A percentile compares a stretch with the other conserved stretches of the same genome.
Evolutionary conservation across 73 alveolate genomes (phyloP).

Genomic region (Tetrahymena borealis): DNA sequence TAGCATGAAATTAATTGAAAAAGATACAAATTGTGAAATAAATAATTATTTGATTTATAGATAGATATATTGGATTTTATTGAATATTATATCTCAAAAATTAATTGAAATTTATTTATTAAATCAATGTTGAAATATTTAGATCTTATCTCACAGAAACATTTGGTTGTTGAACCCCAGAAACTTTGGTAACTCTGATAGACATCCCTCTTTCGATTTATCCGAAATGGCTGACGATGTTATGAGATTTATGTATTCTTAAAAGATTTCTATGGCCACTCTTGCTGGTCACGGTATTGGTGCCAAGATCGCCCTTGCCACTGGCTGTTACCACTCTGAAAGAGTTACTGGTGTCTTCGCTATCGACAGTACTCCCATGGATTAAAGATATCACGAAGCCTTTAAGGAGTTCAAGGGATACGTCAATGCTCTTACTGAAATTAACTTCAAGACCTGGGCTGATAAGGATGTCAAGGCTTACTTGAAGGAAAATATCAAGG

Average conservation of each 20-base stretch:
- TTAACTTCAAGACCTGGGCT: constrained; percentile 3
- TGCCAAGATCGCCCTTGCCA: constrained; percentile 77
- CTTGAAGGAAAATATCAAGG: constrained; percentile 30
- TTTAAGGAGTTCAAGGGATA: constrained; percentile 53
- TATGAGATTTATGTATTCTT: constrained; percentile 65
- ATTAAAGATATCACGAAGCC: constrained; percentile 66
- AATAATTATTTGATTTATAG: not conserved
- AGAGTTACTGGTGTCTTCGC: constrained; percentile 77
- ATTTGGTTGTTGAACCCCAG: constrained; percentile 66
- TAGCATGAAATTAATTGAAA: not conserved
- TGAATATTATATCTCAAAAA: too few relatives aligned
- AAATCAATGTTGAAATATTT: not conserved
- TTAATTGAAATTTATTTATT: not conserved
- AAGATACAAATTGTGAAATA: not conserved
- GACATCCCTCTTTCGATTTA: constrained; percentile 57
- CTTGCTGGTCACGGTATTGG: constrained; percentile 89
- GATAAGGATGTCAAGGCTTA: constrained; percentile 21
- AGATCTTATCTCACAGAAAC: constrained; percentile 55
- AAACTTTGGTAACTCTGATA: constrained; percentile 75
- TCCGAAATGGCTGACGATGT: constrained; percentile 67
- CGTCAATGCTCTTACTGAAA: constrained; percentile 31
- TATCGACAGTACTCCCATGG: constrained; percentile 74
- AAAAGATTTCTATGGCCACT: constrained; percentile 64
- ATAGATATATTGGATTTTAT: not conserved
- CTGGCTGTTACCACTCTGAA: constrained; percentile 61